These are phyloP conservation scores for Agrocybe praecox DNA, from an alignment of 768 basidiomycete species.

Conservation along the genomic window DNA sequence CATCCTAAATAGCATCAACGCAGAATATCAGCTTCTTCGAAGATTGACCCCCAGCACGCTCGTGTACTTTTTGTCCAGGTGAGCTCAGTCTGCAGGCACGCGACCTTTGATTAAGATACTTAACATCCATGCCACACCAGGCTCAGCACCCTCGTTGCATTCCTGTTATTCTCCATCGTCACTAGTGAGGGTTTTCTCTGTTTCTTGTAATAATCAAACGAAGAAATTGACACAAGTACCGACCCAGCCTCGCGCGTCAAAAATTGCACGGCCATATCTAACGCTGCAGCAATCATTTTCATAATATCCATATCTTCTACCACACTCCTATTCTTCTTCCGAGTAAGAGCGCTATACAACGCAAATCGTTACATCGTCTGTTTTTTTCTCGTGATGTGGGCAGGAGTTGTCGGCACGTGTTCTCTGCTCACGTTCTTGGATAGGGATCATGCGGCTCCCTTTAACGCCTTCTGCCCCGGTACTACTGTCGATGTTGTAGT, in stretches of 20 bases:
- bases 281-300: not conserved
- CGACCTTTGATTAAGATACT: too few relatives aligned
- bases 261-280: not conserved
- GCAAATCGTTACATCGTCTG: constrained; percentile 14
- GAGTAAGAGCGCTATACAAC: constrained; percentile 23
- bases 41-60: not conserved
- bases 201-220: too few relatives aligned
- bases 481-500: constrained; percentile 5
- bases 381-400: constrained; percentile 29
- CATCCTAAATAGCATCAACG: not conserved
- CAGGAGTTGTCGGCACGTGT: constrained; percentile 19
- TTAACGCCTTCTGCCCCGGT: not conserved
- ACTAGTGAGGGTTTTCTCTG: not conserved
- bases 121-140: not conserved
- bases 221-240: not conserved
- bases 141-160: not conserved
- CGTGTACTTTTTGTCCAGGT: constrained; percentile 6
- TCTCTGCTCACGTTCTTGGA: not conserved
- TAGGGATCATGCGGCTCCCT: not conserved
- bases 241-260: not conserved
- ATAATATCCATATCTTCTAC: constrained; percentile 12
- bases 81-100: too few relatives aligned
- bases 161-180: not conserved
- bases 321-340: constrained; percentile 28
- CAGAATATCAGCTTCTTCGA: not conserved